A percentile compares a stretch with the other conserved stretches of the same genome.
These are phyloP conservation scores for Paramecium sonneborni DNA, from an alignment of 73 alveolate species.

Conservation along the genomic window DNA sequence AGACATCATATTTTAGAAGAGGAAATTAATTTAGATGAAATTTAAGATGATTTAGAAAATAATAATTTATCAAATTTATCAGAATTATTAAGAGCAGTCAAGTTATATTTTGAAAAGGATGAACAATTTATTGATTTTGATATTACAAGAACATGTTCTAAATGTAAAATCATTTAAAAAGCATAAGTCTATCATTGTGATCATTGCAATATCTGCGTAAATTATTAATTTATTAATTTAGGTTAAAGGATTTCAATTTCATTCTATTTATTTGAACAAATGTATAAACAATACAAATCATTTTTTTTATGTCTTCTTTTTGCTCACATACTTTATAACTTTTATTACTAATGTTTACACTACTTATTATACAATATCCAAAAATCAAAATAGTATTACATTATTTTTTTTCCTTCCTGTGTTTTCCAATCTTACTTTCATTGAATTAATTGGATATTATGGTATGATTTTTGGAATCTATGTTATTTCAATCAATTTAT, in stretches of 20 bases:
- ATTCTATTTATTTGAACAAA: neutral
- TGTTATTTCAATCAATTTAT: neutral
- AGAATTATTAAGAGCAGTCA: neutral
- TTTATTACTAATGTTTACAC: neutral
- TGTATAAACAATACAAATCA: conserved; percentile 19
- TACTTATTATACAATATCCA: neutral
- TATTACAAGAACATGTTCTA: neutral
- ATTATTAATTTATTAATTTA: neutral
- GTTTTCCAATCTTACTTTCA: neutral
- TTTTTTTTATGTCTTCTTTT: neutral
- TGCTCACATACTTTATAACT: neutral
- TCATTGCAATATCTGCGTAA: neutral
- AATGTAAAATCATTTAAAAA: neutral
- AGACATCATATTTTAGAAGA: neutral
- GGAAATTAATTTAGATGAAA: neutral
- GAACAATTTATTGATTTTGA: neutral
- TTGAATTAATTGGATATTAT: neutral
- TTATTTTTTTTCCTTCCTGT: neutral
- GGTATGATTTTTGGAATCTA: neutral
- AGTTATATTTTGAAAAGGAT: neutral
- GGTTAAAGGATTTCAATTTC: conserved; percentile 35
- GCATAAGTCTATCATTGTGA: neutral
- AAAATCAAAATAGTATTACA: neutral
- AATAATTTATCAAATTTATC: neutral
- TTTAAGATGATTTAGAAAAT: neutral